Base-by-base conservation (phyloP, 371 early-diverging fungal species). In the Entomophthora muscae region DNA sequence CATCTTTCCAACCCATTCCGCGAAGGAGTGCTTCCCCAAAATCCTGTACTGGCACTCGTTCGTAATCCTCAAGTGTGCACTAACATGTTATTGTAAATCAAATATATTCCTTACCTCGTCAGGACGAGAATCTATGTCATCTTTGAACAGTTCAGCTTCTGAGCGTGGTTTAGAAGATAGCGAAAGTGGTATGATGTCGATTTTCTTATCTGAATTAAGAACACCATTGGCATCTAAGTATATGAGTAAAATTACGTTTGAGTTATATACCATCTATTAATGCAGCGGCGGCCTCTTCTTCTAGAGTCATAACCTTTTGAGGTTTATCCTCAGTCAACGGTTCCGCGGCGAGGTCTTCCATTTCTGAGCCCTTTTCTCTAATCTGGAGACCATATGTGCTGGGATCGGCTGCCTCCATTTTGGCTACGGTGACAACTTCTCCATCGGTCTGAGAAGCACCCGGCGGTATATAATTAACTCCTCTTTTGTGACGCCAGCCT, bases 1-100 rank as follows among this genome's bases (percentile, higher is more conserved):
- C 88, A 54, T 86, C 85, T 52, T 76, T 81, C 93, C 93, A 94
- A 0, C 95, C 95, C 84, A 95, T 87, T 0, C 94, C 93, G 30
- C 91, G 78, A 60, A 95, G 69, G 63, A 94, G 70, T 0, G 93
- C 94, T 0, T 81, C 81, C 0, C 95, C 95, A 78, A 94, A 93
- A 57, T 86, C 84, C 55, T 90, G 89, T 0, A 95, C 84, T 1
- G 95, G 92, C 0, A 91, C 81, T 0, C 80, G 72, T 52, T 86
- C 89, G 65, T 93, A 95, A 53, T 87, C 85, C 1, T 87, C 90
- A 65, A 88, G 70, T 0, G 83, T 78, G 26, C 42, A 42, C 42
- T 42, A 42, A 42, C 42, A 5, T 10, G 17, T 10, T 42, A 10
- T 10, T 5, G 42, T 5, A 42, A 5, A 42, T 17, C 5, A 17